Evolutionary conservation across 495 filamentous ascomycete species (phyloP).

Genomic region (Aspergillus asperescens): DNA sequence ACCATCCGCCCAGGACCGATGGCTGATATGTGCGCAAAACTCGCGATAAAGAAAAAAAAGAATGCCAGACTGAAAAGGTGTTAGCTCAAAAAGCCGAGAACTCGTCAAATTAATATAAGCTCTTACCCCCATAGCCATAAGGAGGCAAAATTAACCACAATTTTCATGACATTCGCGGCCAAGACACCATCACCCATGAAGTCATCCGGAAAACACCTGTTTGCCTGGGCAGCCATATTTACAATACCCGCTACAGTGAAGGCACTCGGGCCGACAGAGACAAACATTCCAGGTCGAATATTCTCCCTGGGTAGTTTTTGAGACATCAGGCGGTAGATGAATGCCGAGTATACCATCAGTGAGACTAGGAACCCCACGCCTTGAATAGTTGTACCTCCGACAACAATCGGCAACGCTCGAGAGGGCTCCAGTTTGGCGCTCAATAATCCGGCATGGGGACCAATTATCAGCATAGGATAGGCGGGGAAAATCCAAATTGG

Average conservation of each 20-base stretch:
- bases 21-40: slow-evolving; percentile 71
- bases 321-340: slow-evolving; percentile 85
- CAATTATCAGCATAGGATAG: slow-evolving; percentile 76
- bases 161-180: slow-evolving; percentile 49
- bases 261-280: slow-evolving; percentile 70
- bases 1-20: slow-evolving; percentile 56
- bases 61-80: slow-evolving; percentile 53
- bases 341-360: slow-evolving; percentile 80
- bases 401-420: slow-evolving; percentile 55
- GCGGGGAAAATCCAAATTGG: slow-evolving; percentile 90
- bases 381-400: slow-evolving; percentile 68
- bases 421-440: slow-evolving; percentile 44
- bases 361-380: slow-evolving; percentile 82
- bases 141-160: slow-evolving; percentile 54
- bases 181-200: slow-evolving; percentile 57
- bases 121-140: slow-evolving; percentile 77
- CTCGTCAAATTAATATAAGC: background rate
- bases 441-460: slow-evolving; percentile 66
- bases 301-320: slow-evolving; percentile 78
- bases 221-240: slow-evolving; percentile 48
- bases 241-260: slow-evolving; percentile 73
- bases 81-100: slow-evolving; percentile 1
- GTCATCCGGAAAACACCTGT: slow-evolving; percentile 42
- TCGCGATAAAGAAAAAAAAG: slow-evolving; percentile 81
- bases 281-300: slow-evolving; percentile 78